Evolutionary conservation across 1,284 basidiomycete genomes (phyloP).

Genomic region (Boletus mariae): DNA sequence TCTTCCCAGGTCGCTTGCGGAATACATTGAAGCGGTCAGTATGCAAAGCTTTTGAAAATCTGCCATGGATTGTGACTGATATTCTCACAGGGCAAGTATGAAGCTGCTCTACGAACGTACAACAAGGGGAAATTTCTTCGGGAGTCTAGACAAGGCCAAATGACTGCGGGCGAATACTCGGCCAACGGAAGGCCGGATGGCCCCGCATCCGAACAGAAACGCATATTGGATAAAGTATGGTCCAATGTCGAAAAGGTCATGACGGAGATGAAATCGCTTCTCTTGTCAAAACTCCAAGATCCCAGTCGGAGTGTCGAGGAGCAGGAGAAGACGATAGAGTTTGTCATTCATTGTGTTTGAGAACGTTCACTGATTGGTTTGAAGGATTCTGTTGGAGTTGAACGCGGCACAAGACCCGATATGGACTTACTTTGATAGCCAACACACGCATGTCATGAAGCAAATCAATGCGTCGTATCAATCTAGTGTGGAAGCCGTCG

Average conservation of each 20-base stretch:
- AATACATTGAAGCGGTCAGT: slow-evolving; percentile 83
- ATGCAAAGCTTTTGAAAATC: neutral
- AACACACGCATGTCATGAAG: slow-evolving; percentile 82
- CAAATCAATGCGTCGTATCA: slow-evolving; percentile 73
- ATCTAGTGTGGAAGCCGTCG: slow-evolving; percentile 49
- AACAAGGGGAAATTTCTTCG: slow-evolving; percentile 94
- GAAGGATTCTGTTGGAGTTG: slow-evolving; percentile 81
- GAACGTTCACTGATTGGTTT: slow-evolving; percentile 4
- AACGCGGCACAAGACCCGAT: slow-evolving; percentile 83
- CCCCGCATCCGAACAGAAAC: slow-evolving; percentile 76
- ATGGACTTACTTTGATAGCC: slow-evolving; percentile 92
- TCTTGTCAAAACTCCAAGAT: slow-evolving; percentile 81
- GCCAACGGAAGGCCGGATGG: slow-evolving; percentile 53
- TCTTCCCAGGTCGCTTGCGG: slow-evolving; percentile 87
- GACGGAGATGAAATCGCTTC: slow-evolving; percentile 80
- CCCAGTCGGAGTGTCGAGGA: slow-evolving; percentile 81
- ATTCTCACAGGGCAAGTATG: slow-evolving; percentile 78
- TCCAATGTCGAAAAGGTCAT: slow-evolving; percentile 92
- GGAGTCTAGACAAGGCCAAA: slow-evolving; percentile 81
- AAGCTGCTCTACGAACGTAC: slow-evolving; percentile 92
- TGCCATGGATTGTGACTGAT: slow-evolving; percentile 4
- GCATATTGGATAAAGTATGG: slow-evolving; percentile 97
- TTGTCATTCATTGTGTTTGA: slow-evolving; percentile 27
- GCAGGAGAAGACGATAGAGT: slow-evolving; percentile 97
- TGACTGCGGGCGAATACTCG: slow-evolving; percentile 43